Evolutionary conservation across 2,329 filamentous ascomycete species (phyloP).

Genomic region (Nigrospora oryzae): DNA sequence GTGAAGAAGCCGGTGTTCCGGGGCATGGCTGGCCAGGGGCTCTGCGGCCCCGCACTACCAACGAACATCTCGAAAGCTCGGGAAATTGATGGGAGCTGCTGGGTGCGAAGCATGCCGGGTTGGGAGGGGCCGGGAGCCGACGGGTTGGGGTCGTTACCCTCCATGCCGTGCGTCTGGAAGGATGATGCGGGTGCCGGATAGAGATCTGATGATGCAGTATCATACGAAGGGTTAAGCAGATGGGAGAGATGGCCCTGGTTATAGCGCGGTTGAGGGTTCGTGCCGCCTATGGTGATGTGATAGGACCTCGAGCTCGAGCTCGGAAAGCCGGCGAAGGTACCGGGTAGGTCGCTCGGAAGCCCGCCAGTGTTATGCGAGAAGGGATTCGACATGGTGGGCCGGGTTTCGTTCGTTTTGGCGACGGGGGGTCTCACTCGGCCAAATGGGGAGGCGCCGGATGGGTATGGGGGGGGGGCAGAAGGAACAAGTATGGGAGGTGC

Average conservation of each 20-base stretch:
- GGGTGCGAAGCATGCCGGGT: not conserved
- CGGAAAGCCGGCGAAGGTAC: too few species aligned
- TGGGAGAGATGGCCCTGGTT: constrained; percentile 36
- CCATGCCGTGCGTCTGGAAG: constrained; percentile 19
- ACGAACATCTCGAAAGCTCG: constrained; percentile 44
- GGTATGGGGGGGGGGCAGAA: too few species aligned
- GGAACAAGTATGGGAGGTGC: too few species aligned
- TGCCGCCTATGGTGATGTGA: too few species aligned
- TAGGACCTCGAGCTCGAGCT: too few species aligned
- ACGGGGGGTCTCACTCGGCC: too few species aligned
- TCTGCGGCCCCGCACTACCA: constrained; percentile 13
- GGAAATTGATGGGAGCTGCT: constrained; percentile 37
- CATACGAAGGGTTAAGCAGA: constrained; percentile 41
- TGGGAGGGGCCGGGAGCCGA: constrained; percentile 6
- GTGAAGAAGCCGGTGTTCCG: constrained; percentile 56
- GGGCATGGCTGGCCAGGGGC: constrained; percentile 16
- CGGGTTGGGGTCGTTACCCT: constrained; percentile 20
- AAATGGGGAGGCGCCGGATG: too few species aligned
- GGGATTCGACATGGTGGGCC: constrained; percentile 24
- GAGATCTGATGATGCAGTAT: constrained; percentile 20
- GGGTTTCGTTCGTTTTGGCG: too few species aligned
- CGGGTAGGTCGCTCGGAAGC: constrained; percentile 16
- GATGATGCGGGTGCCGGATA: constrained; percentile 17
- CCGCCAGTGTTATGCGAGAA: constrained; percentile 14
- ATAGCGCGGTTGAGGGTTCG: too few species aligned